phyloP scores from a whole-genome alignment of 108 stramenopile species.

The Skeletonema menzelii region DNA sequence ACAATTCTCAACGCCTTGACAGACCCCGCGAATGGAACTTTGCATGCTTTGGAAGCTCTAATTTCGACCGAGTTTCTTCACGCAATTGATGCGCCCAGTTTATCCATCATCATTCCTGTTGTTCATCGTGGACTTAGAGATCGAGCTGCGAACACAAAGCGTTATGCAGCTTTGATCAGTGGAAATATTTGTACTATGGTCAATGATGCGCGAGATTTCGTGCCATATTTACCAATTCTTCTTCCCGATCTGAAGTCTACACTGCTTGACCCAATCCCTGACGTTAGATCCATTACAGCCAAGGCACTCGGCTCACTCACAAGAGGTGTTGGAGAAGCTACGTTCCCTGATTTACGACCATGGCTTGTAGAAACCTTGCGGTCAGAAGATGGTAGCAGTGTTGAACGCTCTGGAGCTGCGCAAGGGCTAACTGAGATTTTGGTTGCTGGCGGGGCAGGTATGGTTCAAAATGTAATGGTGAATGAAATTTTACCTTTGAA shows the following conservation, averaged over 20 bases:
- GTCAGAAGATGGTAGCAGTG: constrained; percentile 75
- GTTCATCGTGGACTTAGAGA: constrained; percentile 95
- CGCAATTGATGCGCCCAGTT: constrained; percentile 97
- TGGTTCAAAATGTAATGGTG: constrained; percentile 74
- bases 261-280: constrained; percentile 96
- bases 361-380: constrained; percentile 92
- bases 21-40: constrained; percentile 85
- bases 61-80: constrained; percentile 95
- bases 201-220: constrained; percentile 90
- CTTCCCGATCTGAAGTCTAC: constrained; percentile 91
- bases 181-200: constrained; percentile 98
- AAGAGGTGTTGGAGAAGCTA: constrained; percentile 91
- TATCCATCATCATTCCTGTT: constrained; percentile 97
- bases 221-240: constrained; percentile 92
- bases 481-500: constrained; percentile 90
- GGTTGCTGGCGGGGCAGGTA: constrained; percentile 71
- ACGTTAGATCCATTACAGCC: constrained; percentile 86
- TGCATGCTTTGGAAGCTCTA: constrained; percentile 78
- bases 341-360: constrained; percentile 89
- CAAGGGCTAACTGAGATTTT: constrained; percentile 95
- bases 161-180: constrained; percentile 95
- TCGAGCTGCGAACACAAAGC: constrained; percentile 91
- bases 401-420: constrained; percentile 97
- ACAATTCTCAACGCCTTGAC: constrained; percentile 89
- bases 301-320: constrained; percentile 94